Evolutionary conservation across 1,284 basidiomycete species (phyloP), one percentile per base, ranked within the genome.

Genomic region (Cystobasidiaceae sp.): DNA sequence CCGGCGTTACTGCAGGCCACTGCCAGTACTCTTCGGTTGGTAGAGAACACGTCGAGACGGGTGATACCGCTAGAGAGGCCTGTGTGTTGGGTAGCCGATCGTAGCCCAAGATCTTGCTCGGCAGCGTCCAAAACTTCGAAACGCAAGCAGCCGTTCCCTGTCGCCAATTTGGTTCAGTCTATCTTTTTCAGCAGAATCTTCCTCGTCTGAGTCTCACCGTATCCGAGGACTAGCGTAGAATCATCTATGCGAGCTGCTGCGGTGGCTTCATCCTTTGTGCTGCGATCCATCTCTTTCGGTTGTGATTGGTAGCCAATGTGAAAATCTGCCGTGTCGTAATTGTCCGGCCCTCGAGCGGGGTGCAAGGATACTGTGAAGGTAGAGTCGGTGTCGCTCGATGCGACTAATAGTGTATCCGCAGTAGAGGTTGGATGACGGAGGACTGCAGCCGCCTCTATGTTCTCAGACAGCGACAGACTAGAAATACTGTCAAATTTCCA

Each of bases 381-480:
- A 3, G 28, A 28, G 23, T 64, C 51, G 13, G 39, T 32, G 32
- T 64, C 61, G 5, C 41, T 19, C 9, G 61, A 34, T n/a, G 49
- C 43, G 2, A 64, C 11, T 11, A 64, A 19, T 7, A 64, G 19
- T 2, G 25, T n/a, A 48, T 64, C 61, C 9, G 45, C 52, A 15
- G 61, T 55, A 7, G 61, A 64, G 3, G 61, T 64, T 5, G 52
- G 52, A 30, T 51, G 61, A 19, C 34, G 34, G 23, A 64, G 43
- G 15, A 55, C 39, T 15, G 43, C 39, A 9, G 39, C 50, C 19
- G 51, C 23, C 25, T 64, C 61, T 4, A 64, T 64, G 19, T 27
- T 21, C 41, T 64, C 61, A 5, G 46, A 32, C 21, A 64, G 32
- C 13, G 49, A 33, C 23, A 64, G 56, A 25, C 56, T 59, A 39